A percentile compares a stretch with the other conserved stretches of the same genome.
These are phyloP conservation scores for Verticillium alfalfae DNA, from an alignment of 2,329 filamentous ascomycete species.

Conservation along the genomic window DNA sequence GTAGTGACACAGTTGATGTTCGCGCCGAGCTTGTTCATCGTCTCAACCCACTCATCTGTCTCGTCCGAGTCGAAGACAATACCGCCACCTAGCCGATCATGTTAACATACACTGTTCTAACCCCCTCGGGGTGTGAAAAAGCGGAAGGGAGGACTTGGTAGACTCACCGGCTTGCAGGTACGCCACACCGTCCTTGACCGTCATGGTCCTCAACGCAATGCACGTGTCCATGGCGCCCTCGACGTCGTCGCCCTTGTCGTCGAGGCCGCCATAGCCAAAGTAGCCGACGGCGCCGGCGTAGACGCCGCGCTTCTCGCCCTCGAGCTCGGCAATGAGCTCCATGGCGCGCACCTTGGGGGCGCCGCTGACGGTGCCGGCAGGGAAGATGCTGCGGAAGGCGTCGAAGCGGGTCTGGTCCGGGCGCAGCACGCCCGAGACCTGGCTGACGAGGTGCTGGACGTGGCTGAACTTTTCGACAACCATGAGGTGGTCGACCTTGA, in stretches of 20 bases:
- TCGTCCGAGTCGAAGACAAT: constrained; percentile 93
- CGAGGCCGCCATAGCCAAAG: constrained; percentile 79
- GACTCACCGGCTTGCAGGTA: constrained; percentile 72
- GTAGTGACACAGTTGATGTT: constrained; percentile 85
- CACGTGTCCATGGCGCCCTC: constrained; percentile 91
- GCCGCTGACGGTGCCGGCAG: constrained; percentile 90
- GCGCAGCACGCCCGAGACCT: constrained; percentile 87
- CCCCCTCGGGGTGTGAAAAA: no score
- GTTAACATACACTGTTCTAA: neutral
- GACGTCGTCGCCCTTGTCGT: constrained; percentile 52
- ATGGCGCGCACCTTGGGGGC: constrained; percentile 95
- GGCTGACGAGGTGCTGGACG: constrained; percentile 93
- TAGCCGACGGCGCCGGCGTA: constrained; percentile 97
- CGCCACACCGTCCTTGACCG: constrained; percentile 83
- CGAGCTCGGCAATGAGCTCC: constrained; percentile 93
- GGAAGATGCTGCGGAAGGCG: constrained; percentile 94
- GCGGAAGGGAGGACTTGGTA: no score
- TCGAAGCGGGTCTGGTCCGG: constrained; percentile 85
- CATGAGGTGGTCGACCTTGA: constrained; percentile 90
- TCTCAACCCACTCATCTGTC: constrained; percentile 92
- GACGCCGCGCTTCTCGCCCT: constrained; percentile 87
- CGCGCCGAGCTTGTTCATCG: constrained; percentile 86
- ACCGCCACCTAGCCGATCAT: constrained; percentile 55
- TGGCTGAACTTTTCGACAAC: constrained; percentile 92
- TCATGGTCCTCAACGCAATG: constrained; percentile 81